Evolutionary conservation across 2,329 filamentous ascomycete genomes (phyloP).

Genomic region (Ophiostoma perfectum): DNA sequence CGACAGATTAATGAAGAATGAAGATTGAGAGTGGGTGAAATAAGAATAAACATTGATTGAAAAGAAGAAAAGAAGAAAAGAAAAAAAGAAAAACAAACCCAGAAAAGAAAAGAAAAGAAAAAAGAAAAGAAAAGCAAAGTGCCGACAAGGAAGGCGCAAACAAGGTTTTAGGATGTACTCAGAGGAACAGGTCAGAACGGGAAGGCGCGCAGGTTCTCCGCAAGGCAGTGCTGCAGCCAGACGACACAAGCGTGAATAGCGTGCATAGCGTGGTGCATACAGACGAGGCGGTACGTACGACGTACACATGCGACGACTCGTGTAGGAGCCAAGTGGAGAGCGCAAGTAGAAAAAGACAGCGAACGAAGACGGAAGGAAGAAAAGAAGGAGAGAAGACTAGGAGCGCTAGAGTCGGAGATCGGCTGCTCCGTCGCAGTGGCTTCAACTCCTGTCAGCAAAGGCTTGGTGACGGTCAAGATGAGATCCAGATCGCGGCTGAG

Average conservation of each 20-base stretch:
- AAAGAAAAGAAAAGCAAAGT: background rate
- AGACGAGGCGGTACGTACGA: too few species aligned
- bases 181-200: background rate
- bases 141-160: background rate
- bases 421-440: background rate
- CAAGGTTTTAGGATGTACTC: background rate
- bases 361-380: background rate
- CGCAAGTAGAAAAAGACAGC: background rate
- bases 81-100: background rate
- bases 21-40: background rate
- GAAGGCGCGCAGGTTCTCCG: background rate
- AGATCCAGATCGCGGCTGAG: too few species aligned
- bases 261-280: too few species aligned
- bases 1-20: background rate
- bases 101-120: background rate
- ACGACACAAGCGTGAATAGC: background rate
- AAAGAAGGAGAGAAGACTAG: background rate
- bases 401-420: background rate
- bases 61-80: background rate
- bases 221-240: background rate
- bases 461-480: too few species aligned
- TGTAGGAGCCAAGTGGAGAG: background rate
- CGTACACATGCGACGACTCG: background rate
- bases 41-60: background rate
- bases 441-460: too few species aligned